These are phyloP conservation scores for Madurella mycetomatis DNA, from an alignment of 2,329 filamentous ascomycete genomes.

Conservation along the genomic window DNA sequence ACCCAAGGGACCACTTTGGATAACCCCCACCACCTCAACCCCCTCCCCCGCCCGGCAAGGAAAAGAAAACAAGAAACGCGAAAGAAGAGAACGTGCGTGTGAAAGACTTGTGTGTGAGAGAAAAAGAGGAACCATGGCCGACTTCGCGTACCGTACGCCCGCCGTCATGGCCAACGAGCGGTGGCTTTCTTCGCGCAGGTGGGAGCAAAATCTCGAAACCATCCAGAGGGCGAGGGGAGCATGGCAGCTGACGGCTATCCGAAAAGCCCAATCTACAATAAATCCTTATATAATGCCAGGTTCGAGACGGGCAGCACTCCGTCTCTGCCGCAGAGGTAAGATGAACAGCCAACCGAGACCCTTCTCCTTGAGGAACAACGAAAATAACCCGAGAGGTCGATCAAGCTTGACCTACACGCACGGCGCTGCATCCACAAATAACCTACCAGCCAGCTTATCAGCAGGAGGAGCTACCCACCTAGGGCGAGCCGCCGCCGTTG, in stretches of 20 bases:
- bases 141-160: slow-evolving; percentile 45
- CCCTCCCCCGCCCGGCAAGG: slow-evolving; percentile 5
- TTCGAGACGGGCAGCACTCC: slow-evolving; percentile 32
- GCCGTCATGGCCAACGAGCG: slow-evolving; percentile 44
- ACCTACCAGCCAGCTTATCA: slow-evolving; percentile 32
- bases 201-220: slow-evolving; percentile 32
- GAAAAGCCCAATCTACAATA: slow-evolving; percentile 33
- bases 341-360: slow-evolving; percentile 16
- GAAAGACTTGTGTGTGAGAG: too few species aligned
- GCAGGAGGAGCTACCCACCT: slow-evolving; percentile 35
- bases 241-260: slow-evolving; percentile 22
- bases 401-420: slow-evolving; percentile 43
- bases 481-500: slow-evolving; percentile 32
- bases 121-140: slow-evolving; percentile 31
- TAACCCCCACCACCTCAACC: not conserved
- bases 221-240: slow-evolving; percentile 15
- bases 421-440: slow-evolving; percentile 33
- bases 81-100: not conserved
- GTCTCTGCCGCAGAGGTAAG: slow-evolving; percentile 33
- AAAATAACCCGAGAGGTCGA: slow-evolving; percentile 25
- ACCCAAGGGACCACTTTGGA: slow-evolving; percentile 9
- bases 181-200: slow-evolving; percentile 52
- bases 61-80: not conserved
- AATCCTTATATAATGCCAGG: slow-evolving; percentile 29
- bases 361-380: slow-evolving; percentile 20